Conservation (phyloP, 1,284 basidiomycete species). For the Apiotrichum domesticum region DNA sequence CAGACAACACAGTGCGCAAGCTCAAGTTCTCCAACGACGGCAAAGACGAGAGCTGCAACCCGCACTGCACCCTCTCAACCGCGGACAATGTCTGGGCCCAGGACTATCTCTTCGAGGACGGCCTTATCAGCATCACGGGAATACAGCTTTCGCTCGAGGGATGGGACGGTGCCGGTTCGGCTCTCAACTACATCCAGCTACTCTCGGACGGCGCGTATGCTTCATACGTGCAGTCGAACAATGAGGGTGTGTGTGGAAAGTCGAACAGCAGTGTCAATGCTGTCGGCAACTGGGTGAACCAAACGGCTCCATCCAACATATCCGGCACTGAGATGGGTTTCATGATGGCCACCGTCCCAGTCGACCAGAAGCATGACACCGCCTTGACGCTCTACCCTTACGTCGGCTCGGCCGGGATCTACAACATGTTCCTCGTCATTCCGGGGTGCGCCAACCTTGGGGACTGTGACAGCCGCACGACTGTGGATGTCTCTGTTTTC, state of each 20-base stretch:
- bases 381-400: slow-evolving; percentile 85
- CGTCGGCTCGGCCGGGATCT: slow-evolving; percentile 77
- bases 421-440: slow-evolving; percentile 74
- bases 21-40: slow-evolving; percentile 70
- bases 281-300: slow-evolving; percentile 65
- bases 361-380: slow-evolving; percentile 55
- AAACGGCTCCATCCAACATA: slow-evolving; percentile 62
- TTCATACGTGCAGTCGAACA: slow-evolving; percentile 38
- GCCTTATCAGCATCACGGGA: slow-evolving; percentile 54
- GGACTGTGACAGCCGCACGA: slow-evolving; percentile 74
- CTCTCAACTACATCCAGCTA: slow-evolving; percentile 80
- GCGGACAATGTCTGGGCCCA: slow-evolving; percentile 60
- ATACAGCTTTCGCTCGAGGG: slow-evolving; percentile 70
- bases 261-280: slow-evolving; percentile 41
- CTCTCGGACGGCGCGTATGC: slow-evolving; percentile 66
- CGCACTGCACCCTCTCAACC: slow-evolving; percentile 66
- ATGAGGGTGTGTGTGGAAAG: slow-evolving; percentile 46
- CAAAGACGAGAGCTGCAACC: slow-evolving; percentile 66
- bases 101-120: slow-evolving; percentile 65
- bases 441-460: slow-evolving; percentile 78
- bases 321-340: slow-evolving; percentile 67
- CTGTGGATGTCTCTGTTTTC: slow-evolving; percentile 75
- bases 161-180: slow-evolving; percentile 71
- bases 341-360: slow-evolving; percentile 62
- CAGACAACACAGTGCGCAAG: slow-evolving; percentile 74